A percentile compares a stretch with the other conserved stretches of the same genome.
Evolutionary conservation across 768 basidiomycete genomes (phyloP).

Genomic region (Boletus tomentosulus): DNA sequence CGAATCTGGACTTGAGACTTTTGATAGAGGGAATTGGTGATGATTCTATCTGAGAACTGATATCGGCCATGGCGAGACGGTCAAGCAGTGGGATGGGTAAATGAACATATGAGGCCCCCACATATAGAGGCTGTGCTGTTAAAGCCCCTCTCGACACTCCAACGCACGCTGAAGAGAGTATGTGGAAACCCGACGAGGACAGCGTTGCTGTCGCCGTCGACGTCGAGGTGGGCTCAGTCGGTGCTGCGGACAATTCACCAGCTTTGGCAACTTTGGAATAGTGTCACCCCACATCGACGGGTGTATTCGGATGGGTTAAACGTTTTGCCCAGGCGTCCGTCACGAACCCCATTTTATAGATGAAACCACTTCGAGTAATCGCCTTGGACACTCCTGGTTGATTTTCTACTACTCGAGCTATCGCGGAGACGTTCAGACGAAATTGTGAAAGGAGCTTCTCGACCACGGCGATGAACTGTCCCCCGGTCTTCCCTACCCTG

Average conservation of each 20-base stretch:
- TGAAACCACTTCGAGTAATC: too few species aligned
- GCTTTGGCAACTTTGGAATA: constrained; percentile 10
- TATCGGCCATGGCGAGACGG: constrained; percentile 14
- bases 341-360: too few species aligned
- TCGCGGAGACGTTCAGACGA: constrained; percentile 43
- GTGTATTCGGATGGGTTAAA: not conserved
- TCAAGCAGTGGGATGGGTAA: not conserved
- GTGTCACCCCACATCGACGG: constrained; percentile 2
- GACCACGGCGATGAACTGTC: constrained; percentile 46
- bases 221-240: not conserved
- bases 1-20: constrained; percentile 67
- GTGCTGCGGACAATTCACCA: constrained; percentile 1
- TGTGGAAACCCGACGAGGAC: not conserved
- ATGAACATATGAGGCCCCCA: constrained; percentile 3
- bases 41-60: constrained; percentile 42
- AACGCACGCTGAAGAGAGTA: not conserved
- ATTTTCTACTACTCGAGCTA: constrained; percentile 36
- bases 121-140: constrained; percentile 3
- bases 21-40: constrained; percentile 59
- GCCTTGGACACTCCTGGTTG: too few species aligned
- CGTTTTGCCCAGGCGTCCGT: not conserved
- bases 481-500: constrained; percentile 49
- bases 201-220: constrained; percentile 11
- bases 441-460: constrained; percentile 47
- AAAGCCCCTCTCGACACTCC: not conserved